These are phyloP conservation scores for Linnemannia elongata DNA, from an alignment of 192 early-diverging fungal genomes.

Conservation along the genomic window DNA sequence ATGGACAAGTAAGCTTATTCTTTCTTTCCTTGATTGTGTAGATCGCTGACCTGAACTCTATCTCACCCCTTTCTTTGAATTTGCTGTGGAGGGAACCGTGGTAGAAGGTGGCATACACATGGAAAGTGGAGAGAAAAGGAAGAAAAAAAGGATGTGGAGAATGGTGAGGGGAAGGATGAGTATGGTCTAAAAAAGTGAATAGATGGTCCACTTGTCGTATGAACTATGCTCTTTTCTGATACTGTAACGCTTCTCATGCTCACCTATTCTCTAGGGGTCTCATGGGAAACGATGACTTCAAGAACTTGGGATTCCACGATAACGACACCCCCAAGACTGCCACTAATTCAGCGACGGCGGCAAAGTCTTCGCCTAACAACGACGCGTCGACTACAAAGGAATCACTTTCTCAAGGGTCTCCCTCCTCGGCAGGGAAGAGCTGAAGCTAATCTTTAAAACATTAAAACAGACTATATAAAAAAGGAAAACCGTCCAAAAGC, in stretches of 20 bases:
- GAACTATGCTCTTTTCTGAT: not conserved
- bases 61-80: not conserved
- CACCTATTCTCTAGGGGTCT: conserved; percentile 61
- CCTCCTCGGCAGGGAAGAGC: not conserved
- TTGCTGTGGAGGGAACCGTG: too few species aligned
- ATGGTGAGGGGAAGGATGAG: too few species aligned
- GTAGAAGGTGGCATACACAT: too few species aligned
- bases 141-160: too few species aligned
- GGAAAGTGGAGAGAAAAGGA: too few species aligned
- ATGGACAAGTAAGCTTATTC: conserved; percentile 82
- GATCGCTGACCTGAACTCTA: not conserved
- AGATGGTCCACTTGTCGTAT: too few species aligned
- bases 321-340: conserved; percentile 20
- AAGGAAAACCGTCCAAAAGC: not conserved
- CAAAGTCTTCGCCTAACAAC: not conserved
- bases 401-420: not conserved
- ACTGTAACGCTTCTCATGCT: not conserved
- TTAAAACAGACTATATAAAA: not conserved
- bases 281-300: conserved; percentile 77
- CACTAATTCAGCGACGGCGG: not conserved
- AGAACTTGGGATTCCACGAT: conserved; percentile 78
- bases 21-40: conserved; percentile 16
- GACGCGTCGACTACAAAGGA: not conserved
- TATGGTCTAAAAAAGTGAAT: too few species aligned
- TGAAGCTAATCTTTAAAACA: not conserved